Percentiles rank a stretch among this genome's conserved stretches.
phyloP scores from a whole-genome alignment of 2,329 filamentous ascomycete genomes.

The Pseudogymnoascus sp. region DNA sequence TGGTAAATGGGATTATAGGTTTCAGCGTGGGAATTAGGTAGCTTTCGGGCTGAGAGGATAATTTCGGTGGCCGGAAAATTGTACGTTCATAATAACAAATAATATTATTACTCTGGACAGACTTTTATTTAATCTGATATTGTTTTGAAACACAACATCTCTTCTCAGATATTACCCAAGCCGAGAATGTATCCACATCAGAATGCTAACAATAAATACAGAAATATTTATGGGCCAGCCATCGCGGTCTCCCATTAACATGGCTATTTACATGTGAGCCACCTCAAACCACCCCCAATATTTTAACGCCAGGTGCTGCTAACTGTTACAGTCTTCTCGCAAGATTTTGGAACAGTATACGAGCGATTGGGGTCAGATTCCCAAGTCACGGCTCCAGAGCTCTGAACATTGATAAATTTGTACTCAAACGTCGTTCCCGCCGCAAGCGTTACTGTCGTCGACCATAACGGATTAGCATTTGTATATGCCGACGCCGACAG shows the following conservation, averaged over 20 bases:
- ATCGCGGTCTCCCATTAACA: not conserved
- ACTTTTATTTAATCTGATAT: not conserved
- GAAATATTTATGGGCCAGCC: not conserved
- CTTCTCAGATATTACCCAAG: not conserved
- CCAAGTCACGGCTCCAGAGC: conserved; percentile 49
- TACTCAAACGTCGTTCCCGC: conserved; percentile 52
- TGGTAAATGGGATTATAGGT: not conserved
- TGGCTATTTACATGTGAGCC: not conserved
- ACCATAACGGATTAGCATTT: conserved; percentile 51
- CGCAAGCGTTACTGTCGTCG: conserved; percentile 42
- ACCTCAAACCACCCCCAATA: not conserved
- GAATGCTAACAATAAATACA: not conserved
- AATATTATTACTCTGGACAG: not conserved
- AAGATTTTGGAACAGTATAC: conserved; percentile 16
- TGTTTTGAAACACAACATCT: not conserved
- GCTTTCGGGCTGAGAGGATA: not conserved
- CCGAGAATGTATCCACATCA: not conserved
- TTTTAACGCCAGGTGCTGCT: conserved; percentile 15
- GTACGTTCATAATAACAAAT: not conserved
- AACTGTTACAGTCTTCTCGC: conserved; percentile 15
- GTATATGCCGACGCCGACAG: conserved; percentile 54
- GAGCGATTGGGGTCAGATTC: conserved; percentile 39
- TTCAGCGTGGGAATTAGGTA: not conserved
- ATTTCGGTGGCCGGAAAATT: not conserved
- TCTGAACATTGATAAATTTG: conserved; percentile 55